phyloP scores from a whole-genome alignment of 108 stramenopile genomes.

The Skeletonema potamos region DNA sequence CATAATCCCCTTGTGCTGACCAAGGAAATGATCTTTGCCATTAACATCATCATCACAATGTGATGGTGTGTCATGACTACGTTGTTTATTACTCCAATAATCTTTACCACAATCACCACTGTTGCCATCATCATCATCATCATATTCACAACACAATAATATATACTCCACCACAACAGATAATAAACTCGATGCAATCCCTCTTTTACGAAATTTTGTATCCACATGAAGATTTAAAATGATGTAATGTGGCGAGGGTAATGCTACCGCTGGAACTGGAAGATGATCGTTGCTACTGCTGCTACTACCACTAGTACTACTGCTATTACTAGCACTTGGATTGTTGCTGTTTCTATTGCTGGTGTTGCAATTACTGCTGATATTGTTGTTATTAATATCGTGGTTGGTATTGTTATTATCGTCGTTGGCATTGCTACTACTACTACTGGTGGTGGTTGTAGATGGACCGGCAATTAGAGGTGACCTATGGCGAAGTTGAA shows the following conservation, averaged over 20 bases:
- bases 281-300: neutral
- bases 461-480: constrained; percentile 1
- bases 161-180: constrained; percentile 12
- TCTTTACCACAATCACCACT: neutral
- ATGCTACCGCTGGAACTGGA: neutral
- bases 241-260: constrained; percentile 28
- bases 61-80: no score
- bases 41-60: no score
- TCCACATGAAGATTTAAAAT: constrained; percentile 29
- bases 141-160: neutral
- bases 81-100: no score
- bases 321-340: neutral
- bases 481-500: neutral
- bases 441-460: no score
- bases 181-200: constrained; percentile 25
- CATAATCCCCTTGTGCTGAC: no score
- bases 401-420: neutral
- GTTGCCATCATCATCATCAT: neutral
- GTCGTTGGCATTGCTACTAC: neutral
- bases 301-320: no score
- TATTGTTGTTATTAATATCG: neutral
- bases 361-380: neutral
- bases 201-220: constrained; percentile 9
- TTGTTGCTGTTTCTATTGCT: neutral
- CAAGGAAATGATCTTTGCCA: no score